Evolutionary conservation across 2,329 filamentous ascomycete genomes (phyloP).

Genomic region (Aureobasidium sp.): DNA sequence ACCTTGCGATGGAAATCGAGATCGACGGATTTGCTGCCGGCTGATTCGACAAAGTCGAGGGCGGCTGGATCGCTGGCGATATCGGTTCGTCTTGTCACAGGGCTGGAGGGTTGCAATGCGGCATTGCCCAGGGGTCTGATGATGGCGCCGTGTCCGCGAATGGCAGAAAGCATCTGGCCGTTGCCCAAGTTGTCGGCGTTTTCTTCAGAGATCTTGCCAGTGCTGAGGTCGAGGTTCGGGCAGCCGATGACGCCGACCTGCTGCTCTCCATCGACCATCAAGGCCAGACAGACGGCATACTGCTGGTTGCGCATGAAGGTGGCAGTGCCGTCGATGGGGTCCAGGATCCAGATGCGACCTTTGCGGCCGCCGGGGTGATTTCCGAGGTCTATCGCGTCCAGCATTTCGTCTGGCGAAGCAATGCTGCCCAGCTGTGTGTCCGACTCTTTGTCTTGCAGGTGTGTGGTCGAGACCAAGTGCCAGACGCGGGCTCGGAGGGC

Average conservation of each 20-base stretch:
- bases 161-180: conserved; percentile 40
- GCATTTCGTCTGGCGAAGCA: conserved; percentile 47
- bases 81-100: conserved; percentile 25
- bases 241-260: conserved; percentile 54
- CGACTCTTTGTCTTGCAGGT: conserved; percentile 30
- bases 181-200: conserved; percentile 44
- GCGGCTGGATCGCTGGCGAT: neutral
- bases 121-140: conserved; percentile 57
- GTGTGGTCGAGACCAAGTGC: conserved; percentile 42
- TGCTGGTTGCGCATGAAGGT: conserved; percentile 56
- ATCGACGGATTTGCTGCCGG: conserved; percentile 10
- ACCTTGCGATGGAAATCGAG: conserved; percentile 30
- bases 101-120: conserved; percentile 38
- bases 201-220: conserved; percentile 39
- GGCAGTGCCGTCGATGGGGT: conserved; percentile 59
- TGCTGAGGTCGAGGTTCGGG: conserved; percentile 49
- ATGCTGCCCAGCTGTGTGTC: conserved; percentile 36
- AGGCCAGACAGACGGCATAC: conserved; percentile 54
- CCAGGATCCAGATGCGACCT: conserved; percentile 53
- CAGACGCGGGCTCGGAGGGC: conserved; percentile 48
- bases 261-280: conserved; percentile 52
- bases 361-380: conserved; percentile 35
- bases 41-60: conserved; percentile 14
- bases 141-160: conserved; percentile 40
- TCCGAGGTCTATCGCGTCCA: conserved; percentile 56